Evolutionary conservation across 2,329 filamentous ascomycete genomes (phyloP).

Genomic region (Claviceps citrina): DNA sequence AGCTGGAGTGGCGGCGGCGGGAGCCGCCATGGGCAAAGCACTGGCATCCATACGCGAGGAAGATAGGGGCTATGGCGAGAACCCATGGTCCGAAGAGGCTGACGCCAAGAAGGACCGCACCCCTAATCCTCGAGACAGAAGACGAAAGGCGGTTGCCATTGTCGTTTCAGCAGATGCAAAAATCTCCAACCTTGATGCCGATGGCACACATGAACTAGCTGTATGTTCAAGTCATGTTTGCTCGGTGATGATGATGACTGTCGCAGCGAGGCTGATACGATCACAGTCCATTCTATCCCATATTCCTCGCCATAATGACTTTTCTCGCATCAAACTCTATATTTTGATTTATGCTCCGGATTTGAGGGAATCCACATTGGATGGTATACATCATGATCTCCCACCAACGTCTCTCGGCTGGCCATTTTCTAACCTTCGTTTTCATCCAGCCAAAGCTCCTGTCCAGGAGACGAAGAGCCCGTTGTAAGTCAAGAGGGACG

Average conservation of each 20-base stretch:
- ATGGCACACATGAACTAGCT: slow-evolving; percentile 58
- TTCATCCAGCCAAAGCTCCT: slow-evolving; percentile 54
- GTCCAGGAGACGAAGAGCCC: slow-evolving; percentile 47
- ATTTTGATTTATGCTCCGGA: slow-evolving; percentile 79
- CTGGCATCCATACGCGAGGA: slow-evolving; percentile 74
- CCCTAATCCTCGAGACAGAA: slow-evolving; percentile 25
- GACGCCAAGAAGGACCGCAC: slow-evolving; percentile 44
- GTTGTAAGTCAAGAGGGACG: slow-evolving; percentile 25
- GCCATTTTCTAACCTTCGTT: slow-evolving; percentile 75
- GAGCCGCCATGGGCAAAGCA: slow-evolving; percentile 67
- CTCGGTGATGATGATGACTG: neutral
- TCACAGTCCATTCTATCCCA: slow-evolving; percentile 71
- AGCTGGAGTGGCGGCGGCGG: slow-evolving; percentile 68
- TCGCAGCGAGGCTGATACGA: slow-evolving; percentile 4
- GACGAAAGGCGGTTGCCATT: slow-evolving; percentile 68
- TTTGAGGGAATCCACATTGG: slow-evolving; percentile 49
- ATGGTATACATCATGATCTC: slow-evolving; percentile 36
- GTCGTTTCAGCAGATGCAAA: slow-evolving; percentile 68
- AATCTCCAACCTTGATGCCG: slow-evolving; percentile 42
- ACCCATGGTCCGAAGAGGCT: slow-evolving; percentile 83
- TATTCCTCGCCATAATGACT: slow-evolving; percentile 63
- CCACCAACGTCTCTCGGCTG: slow-evolving; percentile 54
- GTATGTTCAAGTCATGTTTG: slow-evolving; percentile 37
- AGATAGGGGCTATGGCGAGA: slow-evolving; percentile 68
- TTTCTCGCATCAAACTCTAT: slow-evolving; percentile 61